phyloP scores from a whole-genome alignment of 148 eudicot genomes.

The Suaeda aralocaspica region DNA sequence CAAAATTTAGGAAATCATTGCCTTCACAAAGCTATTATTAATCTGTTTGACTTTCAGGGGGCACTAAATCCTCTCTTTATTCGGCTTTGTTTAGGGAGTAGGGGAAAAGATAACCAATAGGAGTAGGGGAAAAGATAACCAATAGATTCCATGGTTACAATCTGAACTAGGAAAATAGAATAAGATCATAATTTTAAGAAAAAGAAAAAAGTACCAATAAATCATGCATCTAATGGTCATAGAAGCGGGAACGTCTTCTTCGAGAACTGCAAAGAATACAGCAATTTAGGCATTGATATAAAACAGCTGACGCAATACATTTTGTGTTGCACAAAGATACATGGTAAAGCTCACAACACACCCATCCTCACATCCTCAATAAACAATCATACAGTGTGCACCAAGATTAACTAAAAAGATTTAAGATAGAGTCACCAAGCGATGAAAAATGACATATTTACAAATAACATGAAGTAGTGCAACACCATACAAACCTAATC shows the following conservation, averaged over 20 bases:
- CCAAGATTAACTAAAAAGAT: neutral
- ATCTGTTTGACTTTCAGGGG: neutral
- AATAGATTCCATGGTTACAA: neutral
- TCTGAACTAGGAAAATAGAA: neutral
- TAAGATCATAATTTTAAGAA: too few relatives aligned
- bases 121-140: neutral
- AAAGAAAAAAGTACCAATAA: neutral
- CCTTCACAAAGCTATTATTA: neutral
- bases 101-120: neutral
- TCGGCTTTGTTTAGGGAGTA: too few relatives aligned
- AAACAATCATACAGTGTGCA: neutral
- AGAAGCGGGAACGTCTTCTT: slow-evolving; percentile 79
- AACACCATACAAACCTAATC: neutral
- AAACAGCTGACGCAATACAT: neutral
- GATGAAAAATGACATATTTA: neutral
- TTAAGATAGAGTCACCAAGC: neutral
- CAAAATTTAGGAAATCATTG: neutral
- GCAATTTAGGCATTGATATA: neutral
- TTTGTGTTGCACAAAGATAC: neutral
- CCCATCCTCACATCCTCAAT: too few relatives aligned
- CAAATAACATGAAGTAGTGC: neutral
- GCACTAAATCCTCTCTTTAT: neutral
- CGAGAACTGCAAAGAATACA: slow-evolving; percentile 52
- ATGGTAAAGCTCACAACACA: too few relatives aligned
- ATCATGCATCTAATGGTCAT: slow-evolving; percentile 52